A percentile compares a stretch with the other conserved stretches of the same genome.
These are phyloP conservation scores for Zasmidium cellare DNA, from an alignment of 2,329 filamentous ascomycete species.

Conservation along the genomic window DNA sequence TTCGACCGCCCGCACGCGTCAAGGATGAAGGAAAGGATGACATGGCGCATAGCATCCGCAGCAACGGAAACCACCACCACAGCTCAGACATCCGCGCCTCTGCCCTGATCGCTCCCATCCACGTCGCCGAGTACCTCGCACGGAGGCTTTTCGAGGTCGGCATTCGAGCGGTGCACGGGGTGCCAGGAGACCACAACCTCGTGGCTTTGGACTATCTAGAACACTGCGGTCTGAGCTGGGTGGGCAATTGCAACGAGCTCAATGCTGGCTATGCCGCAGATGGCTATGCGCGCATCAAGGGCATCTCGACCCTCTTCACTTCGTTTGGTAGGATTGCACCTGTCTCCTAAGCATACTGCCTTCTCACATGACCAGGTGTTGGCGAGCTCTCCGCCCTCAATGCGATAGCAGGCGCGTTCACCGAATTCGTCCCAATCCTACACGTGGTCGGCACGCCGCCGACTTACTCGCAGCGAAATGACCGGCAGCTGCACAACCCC, in stretches of 20 bases:
- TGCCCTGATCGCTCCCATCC: not conserved
- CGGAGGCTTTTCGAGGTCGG: conserved; percentile 1
- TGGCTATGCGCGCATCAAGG: conserved; percentile 49
- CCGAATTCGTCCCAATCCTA: conserved; percentile 49
- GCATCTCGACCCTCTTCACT: conserved; percentile 47
- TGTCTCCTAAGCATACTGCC: not conserved
- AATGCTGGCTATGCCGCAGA: conserved; percentile 26
- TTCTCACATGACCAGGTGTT: conserved; percentile 27
- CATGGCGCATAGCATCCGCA: conserved; percentile 1
- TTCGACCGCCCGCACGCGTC: not conserved
- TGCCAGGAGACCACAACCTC: conserved; percentile 5
- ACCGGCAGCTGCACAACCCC: not conserved
- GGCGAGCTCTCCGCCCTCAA: conserved; percentile 51
- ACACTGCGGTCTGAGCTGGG: conserved; percentile 4
- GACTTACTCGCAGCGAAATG: conserved; percentile 39
- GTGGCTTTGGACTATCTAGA: not conserved
- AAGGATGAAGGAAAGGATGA: not conserved
- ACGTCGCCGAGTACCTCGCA: conserved; percentile 1
- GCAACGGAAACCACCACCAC: not conserved
- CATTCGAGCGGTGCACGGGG: conserved; percentile 3
- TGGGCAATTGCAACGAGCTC: conserved; percentile 5
- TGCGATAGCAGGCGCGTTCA: conserved; percentile 49
- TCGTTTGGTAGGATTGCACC: conserved; percentile 39
- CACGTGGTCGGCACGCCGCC: conserved; percentile 49
- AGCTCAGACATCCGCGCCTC: not conserved